These are phyloP conservation scores for Fusarium sp. DNA, from an alignment of 2,329 filamentous ascomycete genomes.

Conservation along the genomic window DNA sequence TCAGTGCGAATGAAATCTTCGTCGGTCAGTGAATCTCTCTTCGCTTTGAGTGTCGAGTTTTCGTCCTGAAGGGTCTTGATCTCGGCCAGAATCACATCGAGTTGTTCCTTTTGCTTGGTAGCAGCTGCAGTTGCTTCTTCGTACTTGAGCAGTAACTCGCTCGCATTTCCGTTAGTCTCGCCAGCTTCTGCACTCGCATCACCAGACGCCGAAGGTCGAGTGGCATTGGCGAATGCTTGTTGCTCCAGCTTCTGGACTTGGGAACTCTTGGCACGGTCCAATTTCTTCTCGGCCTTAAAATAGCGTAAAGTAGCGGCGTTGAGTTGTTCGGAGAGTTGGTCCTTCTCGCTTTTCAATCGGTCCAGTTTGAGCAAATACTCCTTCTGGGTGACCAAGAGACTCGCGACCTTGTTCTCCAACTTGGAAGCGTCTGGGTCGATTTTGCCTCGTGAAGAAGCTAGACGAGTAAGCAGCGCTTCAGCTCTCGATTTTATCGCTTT, in stretches of 20 bases:
- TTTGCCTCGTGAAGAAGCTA: constrained; percentile 65
- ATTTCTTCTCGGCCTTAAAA: constrained; percentile 93
- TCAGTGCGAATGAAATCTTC: constrained; percentile 95
- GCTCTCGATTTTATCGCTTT: constrained; percentile 82
- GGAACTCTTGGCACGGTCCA: constrained; percentile 88
- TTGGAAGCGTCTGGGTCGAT: constrained; percentile 77
- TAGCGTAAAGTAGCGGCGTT: constrained; percentile 92
- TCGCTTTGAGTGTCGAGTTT: constrained; percentile 77
- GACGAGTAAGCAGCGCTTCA: constrained; percentile 73
- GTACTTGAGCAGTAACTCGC: constrained; percentile 80
- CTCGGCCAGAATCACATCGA: constrained; percentile 83
- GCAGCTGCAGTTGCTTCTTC: constrained; percentile 82
- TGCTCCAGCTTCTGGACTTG: constrained; percentile 94
- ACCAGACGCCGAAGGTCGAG: constrained; percentile 59
- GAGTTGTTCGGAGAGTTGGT: constrained; percentile 85
- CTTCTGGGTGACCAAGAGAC: constrained; percentile 85
- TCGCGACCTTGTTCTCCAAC: constrained; percentile 80
- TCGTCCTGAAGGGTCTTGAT: constrained; percentile 82
- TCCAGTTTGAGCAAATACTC: constrained; percentile 82
- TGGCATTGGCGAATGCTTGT: constrained; percentile 81
- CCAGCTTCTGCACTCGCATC: constrained; percentile 65
- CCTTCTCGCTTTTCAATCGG: constrained; percentile 80
- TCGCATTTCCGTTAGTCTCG: constrained; percentile 67
- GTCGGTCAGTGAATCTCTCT: constrained; percentile 81
- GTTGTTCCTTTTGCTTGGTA: constrained; percentile 88